These are phyloP conservation scores for Trichoderma breve DNA, from an alignment of 2,329 filamentous ascomycete genomes.

Conservation along the genomic window DNA sequence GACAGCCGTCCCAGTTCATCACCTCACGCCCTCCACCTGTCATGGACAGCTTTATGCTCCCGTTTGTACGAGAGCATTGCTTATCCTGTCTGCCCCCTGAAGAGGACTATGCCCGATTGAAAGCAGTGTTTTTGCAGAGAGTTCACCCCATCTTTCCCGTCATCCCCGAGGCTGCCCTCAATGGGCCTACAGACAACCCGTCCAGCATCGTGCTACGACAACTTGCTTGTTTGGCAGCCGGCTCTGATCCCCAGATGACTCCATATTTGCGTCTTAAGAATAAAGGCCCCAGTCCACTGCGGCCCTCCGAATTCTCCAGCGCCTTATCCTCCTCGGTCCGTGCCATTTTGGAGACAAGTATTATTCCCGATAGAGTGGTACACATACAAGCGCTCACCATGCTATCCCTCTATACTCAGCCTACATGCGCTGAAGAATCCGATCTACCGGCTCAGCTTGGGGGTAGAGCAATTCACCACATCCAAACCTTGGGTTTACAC, in stretches of 20 bases:
- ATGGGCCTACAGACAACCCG: constrained; percentile 33
- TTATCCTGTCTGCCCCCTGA: constrained; percentile 48
- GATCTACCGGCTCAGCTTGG: constrained; percentile 54
- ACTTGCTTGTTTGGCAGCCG: constrained; percentile 54
- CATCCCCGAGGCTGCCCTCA: constrained; percentile 40
- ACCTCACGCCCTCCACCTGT: constrained; percentile 38
- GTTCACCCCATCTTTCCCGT: constrained; percentile 56
- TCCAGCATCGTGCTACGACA: constrained; percentile 49
- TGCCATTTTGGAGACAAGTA: constrained; percentile 50
- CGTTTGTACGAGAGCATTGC: constrained; percentile 46
- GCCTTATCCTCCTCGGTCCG: constrained; percentile 48
- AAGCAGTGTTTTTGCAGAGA: constrained; percentile 48
- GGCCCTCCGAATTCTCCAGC: constrained; percentile 48
- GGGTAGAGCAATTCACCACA: constrained; percentile 54
- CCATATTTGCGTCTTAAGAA: constrained; percentile 45
- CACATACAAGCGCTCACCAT: constrained; percentile 54
- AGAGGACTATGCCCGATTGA: constrained; percentile 46
- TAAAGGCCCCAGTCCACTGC: constrained; percentile 38
- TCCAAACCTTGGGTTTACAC: constrained; percentile 56
- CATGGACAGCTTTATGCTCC: constrained; percentile 41
- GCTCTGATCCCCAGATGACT: constrained; percentile 47
- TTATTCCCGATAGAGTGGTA: constrained; percentile 54
- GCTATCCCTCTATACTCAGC: constrained; percentile 59
- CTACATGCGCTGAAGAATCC: constrained; percentile 51
- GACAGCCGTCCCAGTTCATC: constrained; percentile 38